Evolutionary conservation across 371 early-diverging fungal genomes (phyloP), one percentile per base, ranked within the genome.

Genomic region (Mortierella sp.): DNA sequence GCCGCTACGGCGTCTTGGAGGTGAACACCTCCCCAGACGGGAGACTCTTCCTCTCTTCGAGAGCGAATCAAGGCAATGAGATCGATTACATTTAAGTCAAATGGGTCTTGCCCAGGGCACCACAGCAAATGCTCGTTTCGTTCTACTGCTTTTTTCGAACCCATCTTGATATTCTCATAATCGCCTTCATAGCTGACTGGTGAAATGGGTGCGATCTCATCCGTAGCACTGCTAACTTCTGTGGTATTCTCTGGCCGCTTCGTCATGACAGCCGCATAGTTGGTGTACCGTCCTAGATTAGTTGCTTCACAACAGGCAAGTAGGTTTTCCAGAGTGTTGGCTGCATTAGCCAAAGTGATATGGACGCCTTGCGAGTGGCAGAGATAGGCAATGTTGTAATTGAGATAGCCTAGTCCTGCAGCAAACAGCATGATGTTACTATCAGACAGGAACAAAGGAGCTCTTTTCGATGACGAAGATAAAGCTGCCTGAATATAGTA

Each of bases 361-460:
- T 87, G 81, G 8, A 96, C 89, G 41, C 95, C 95, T 78, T 95
- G 96, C 4, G 94, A 89, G 77, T 91, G 87, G 74, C 96, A 96
- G 19, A 97, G 82, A 74, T 93, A 96, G 0, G 92, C 93, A 64
- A 97, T 88, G 69, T 96, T 88, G 76, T 93, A 97, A 73, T 93
- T 93, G 33, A 97, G 85, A 93, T 96, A 94, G 7, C 92, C 87
- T 75, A 97, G 85, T 1, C 95, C 97, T 0, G 88, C 84, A 0
- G 90, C 83, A 80, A 94, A 94, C 22, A 77, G 70, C 38, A 88
- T 83, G 19, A 85, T 69, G 63, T 93, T 91, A 50, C 81, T 76
- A 65, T 91, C 91, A 70, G 72, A 84, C n/a, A 92, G 70, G 69
- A 88, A 93, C n/a, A 97, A 83, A 0, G 94, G 94, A 57, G 86